Conservation (phyloP, 176 grass and related monocot genomes). For the Carex scoparia region DNA sequence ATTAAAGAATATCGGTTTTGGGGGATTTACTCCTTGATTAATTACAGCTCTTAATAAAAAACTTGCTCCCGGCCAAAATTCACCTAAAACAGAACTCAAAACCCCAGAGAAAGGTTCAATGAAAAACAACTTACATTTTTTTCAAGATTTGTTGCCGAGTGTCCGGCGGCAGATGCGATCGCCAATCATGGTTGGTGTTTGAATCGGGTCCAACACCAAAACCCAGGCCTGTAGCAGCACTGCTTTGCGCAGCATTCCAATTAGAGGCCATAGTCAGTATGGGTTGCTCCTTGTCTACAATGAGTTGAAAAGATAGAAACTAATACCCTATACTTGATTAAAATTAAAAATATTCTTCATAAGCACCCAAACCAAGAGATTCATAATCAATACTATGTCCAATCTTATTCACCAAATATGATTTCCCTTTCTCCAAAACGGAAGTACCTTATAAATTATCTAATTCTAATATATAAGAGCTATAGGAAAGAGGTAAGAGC, state of each 20-base stretch:
- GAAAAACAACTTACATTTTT: constrained; percentile 41
- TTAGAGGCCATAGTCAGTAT: constrained; percentile 33
- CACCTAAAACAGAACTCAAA: background rate
- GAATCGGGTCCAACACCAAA: constrained; percentile 31
- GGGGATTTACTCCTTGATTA: background rate
- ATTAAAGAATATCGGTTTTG: background rate
- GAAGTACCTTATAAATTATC: background rate
- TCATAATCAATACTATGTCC: background rate
- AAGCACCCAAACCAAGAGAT: background rate
- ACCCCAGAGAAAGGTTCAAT: background rate
- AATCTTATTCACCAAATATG: background rate
- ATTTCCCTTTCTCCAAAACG: background rate
- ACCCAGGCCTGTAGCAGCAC: background rate
- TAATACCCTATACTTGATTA: background rate
- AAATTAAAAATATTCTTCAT: background rate
- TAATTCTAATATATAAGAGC: background rate
- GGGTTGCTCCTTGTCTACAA: too few relatives aligned
- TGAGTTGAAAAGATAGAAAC: background rate
- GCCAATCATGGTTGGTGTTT: constrained; percentile 40
- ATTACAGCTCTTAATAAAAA: background rate
- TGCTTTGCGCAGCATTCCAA: constrained; percentile 28
- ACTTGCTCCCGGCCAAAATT: background rate
- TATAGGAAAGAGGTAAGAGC: background rate
- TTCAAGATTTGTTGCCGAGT: constrained; percentile 62
- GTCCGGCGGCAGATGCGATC: constrained; percentile 52